A percentile compares a stretch with the other conserved stretches of the same genome.
Evolutionary conservation across 2,329 filamentous ascomycete species (phyloP).

Genomic region (Blumeria hordei): DNA sequence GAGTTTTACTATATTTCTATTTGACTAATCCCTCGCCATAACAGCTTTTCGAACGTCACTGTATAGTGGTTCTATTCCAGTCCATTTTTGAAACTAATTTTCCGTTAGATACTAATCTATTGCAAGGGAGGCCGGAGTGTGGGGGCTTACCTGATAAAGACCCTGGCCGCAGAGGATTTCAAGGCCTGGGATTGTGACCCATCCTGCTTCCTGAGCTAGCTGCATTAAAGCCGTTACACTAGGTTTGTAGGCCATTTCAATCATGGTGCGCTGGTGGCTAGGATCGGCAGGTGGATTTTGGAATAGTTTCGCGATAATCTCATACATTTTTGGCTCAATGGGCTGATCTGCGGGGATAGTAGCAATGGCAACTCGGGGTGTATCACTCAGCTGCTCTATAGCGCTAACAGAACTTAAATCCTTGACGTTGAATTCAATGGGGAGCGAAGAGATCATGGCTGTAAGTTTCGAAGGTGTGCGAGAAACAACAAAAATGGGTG

Average conservation of each 20-base stretch:
- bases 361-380: slow-evolving; percentile 54
- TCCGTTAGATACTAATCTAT: background rate
- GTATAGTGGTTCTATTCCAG: slow-evolving; percentile 53
- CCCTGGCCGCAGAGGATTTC: slow-evolving; percentile 79
- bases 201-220: slow-evolving; percentile 52
- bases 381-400: slow-evolving; percentile 22
- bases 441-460: slow-evolving; percentile 47
- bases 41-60: slow-evolving; percentile 39
- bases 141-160: slow-evolving; percentile 47
- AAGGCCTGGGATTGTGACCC: slow-evolving; percentile 64
- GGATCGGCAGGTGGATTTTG: slow-evolving; percentile 15
- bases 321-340: slow-evolving; percentile 46
- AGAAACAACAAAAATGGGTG: slow-evolving; percentile 69
- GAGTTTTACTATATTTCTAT: background rate
- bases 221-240: slow-evolving; percentile 63
- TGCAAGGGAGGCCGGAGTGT: background rate
- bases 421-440: slow-evolving; percentile 42
- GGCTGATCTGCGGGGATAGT: slow-evolving; percentile 78
- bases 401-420: slow-evolving; percentile 31
- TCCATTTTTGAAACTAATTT: slow-evolving; percentile 59
- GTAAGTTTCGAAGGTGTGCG: slow-evolving; percentile 46
- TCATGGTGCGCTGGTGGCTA: slow-evolving; percentile 29
- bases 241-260: slow-evolving; percentile 97
- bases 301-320: slow-evolving; percentile 33
- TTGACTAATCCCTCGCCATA: slow-evolving; percentile 13